Base-by-base conservation (phyloP, 2,329 filamentous ascomycete species). In the Claviceps purpurea region DNA sequence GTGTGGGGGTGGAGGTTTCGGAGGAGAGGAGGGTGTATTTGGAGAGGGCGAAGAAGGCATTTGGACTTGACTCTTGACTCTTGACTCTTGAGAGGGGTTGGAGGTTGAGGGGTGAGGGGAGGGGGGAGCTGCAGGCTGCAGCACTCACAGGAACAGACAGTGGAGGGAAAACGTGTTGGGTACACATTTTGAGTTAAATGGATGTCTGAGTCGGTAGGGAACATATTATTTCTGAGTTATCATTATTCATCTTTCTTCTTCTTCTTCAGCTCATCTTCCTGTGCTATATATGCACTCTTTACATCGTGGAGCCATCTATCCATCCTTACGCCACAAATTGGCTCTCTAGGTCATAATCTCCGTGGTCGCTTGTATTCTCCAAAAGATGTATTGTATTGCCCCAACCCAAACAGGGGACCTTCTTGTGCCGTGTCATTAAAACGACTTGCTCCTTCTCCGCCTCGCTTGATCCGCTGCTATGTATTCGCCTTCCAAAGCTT, bases 1-100 rank as follows among this genome's bases (percentile, higher is more conserved):
- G 77, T 52, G 68, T 79, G 14, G 71, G 68, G 1, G 66, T 69
- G 2, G 30, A 56, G 0, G 54, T 65, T 0, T 62, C 59, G 4
- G 51, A 63, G 1, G 64, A 65, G 0, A 66, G 75, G 2, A 49
- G 58, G 47, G 66, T 56, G 1, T 75, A 73, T 61, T 74, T 75
- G 64, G 56, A 56, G 4, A 55, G 62, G 3, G 76, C 76, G 2
- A 77, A 77, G 70, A 40, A 56, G 42, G 75, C 72, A 0, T 77
- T 79, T 59, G 62, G 60, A 4, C 55, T 77, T 22, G 62, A 43
- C 40, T 41, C 16, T 8, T n/a, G 14, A 30, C 18, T 18, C 55
- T 77, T 22, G 62, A 43, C 40, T 20, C 16, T 10, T n/a, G 16
- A 34, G 10, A 11, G 30, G 26, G 30, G 30, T 26, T 26, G 6